phyloP scores from a whole-genome alignment of 2,329 filamentous ascomycete genomes.

The Epichloe scottii region DNA sequence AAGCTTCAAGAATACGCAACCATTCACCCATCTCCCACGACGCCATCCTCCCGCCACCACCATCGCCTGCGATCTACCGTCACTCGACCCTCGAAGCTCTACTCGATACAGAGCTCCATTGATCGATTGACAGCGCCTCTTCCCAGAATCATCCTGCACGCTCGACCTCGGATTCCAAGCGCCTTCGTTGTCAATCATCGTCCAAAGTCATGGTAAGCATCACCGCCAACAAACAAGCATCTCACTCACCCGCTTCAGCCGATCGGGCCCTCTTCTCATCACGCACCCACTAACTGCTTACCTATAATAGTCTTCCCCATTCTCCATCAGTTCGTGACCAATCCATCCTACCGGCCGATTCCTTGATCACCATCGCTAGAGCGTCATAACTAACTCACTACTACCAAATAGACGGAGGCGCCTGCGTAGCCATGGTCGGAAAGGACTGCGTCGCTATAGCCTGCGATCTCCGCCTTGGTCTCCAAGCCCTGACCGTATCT shows the following conservation, averaged over 20 bases:
- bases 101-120: not conserved
- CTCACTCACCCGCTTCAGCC: not conserved
- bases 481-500: slow-evolving; percentile 92
- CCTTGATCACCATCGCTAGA: not conserved
- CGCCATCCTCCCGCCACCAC: not conserved
- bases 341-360: not conserved
- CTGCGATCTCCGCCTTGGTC: slow-evolving; percentile 93
- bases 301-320: slow-evolving; percentile 61
- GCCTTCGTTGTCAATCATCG: not conserved
- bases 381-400: not conserved
- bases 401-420: slow-evolving; percentile 56
- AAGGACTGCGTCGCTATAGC: slow-evolving; percentile 99
- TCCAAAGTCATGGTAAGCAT: slow-evolving; percentile 2
- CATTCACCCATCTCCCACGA: slow-evolving; percentile 6
- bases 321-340: slow-evolving; percentile 72
- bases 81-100: not conserved
- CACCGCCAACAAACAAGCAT: not conserved
- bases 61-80: not conserved
- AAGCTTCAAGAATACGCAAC: not conserved
- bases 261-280: not conserved
- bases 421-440: slow-evolving; percentile 96
- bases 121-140: not conserved
- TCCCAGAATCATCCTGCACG: not conserved
- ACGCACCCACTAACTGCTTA: slow-evolving; percentile 15
- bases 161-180: not conserved